A percentile compares a stretch with the other conserved stretches of the same genome.
Conservation (phyloP, 2,329 filamentous ascomycete species). For the Clonostachys rhizophaga region DNA sequence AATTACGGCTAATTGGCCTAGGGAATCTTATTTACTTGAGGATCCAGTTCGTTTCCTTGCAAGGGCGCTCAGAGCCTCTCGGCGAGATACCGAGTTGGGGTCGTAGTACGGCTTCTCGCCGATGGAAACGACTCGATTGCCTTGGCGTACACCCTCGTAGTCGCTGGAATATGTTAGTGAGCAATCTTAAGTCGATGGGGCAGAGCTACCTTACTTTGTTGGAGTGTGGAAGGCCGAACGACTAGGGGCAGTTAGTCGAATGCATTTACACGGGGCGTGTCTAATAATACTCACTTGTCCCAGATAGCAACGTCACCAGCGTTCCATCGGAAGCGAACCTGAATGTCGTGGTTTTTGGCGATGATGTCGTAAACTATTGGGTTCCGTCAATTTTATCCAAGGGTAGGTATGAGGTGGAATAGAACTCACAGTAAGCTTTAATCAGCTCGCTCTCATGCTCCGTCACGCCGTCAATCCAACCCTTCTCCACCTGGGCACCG, state of each 20-base stretch:
- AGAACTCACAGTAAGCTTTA: too few species aligned
- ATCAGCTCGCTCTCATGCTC: too few species aligned
- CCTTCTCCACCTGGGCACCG: too few species aligned
- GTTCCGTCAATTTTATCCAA: too few species aligned
- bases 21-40: too few species aligned
- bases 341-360: slow-evolving; percentile 50
- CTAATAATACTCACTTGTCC: slow-evolving; percentile 34
- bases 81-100: slow-evolving; percentile 23
- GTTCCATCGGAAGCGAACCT: slow-evolving; percentile 41
- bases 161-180: slow-evolving; percentile 6
- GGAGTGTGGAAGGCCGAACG: slow-evolving; percentile 48
- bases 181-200: too few species aligned
- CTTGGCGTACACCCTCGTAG: slow-evolving; percentile 36
- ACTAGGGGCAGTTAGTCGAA: not conserved
- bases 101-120: slow-evolving; percentile 52
- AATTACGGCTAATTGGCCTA: too few species aligned
- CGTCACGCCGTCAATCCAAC: too few species aligned
- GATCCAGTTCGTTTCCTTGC: too few species aligned
- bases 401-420: too few species aligned
- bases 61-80: not conserved
- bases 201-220: slow-evolving; percentile 40
- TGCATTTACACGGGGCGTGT: too few species aligned
- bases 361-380: slow-evolving; percentile 20
- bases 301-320: slow-evolving; percentile 49
- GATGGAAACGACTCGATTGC: slow-evolving; percentile 44